Conservation (phyloP, 176 grass and related monocot species). For the Tuctoria greenei region DNA sequence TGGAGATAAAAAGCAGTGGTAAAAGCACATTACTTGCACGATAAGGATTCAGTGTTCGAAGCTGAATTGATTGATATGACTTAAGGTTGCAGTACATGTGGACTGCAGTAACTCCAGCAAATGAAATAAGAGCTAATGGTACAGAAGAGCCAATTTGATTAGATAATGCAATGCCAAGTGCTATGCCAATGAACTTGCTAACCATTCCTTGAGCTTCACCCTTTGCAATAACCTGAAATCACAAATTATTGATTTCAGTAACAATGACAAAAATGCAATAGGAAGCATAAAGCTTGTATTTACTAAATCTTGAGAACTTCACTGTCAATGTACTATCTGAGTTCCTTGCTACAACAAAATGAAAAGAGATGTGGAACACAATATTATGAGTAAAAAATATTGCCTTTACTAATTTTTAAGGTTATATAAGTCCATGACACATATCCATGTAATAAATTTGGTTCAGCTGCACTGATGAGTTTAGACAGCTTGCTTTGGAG, state of each 20-base stretch:
- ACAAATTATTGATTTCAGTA: constrained; percentile 15
- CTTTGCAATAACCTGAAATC: constrained; percentile 94
- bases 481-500: not conserved
- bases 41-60: constrained; percentile 93
- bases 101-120: constrained; percentile 67
- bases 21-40: constrained; percentile 76
- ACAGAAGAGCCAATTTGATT: constrained; percentile 79
- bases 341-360: not conserved
- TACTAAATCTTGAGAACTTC: not conserved
- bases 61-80: constrained; percentile 94
- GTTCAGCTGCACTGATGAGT: not conserved
- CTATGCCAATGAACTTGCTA: constrained; percentile 94
- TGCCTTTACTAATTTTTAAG: not conserved
- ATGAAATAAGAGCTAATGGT: constrained; percentile 90
- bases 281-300: not conserved
- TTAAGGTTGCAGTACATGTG: constrained; percentile 99
- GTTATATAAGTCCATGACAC: not conserved
- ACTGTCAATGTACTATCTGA: not conserved
- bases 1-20: constrained; percentile 15
- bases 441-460: not conserved
- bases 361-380: not conserved
- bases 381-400: not conserved
- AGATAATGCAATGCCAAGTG: constrained; percentile 78
- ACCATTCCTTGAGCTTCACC: constrained; percentile 99
- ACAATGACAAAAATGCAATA: not conserved